Evolutionary conservation across 306 rosid genomes (phyloP), one percentile per base, ranked within the genome.

Genomic region (Lupinus albus): DNA sequence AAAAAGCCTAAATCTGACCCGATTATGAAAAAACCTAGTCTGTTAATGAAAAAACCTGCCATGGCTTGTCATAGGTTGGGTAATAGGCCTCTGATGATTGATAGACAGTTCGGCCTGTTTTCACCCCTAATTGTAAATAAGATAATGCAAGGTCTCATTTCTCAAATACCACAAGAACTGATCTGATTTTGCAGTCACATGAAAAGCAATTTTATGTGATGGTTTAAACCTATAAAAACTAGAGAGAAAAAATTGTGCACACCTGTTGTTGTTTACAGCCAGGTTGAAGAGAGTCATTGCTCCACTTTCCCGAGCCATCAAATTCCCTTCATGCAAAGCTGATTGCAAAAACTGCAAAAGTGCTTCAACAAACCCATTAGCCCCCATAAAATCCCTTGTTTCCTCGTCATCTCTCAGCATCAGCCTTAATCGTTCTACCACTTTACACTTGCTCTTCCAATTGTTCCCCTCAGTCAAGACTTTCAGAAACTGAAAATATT

Each of bases 251-350:
- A 61, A 8, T 21, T 30, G 52, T 13, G 50, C 82, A 44, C 39
- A 90, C 99, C 94, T 88, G 86, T 84, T 83, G 77, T 90, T 94
- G 81, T 94, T 82, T 72, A 94, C 97, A 51, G 99, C 91, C 63
- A 94, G 87, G 81, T 94, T 94, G 85, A 94, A 94, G 72, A 94
- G 92, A 67, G 99, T 96, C 99, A 94, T 90, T 72, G 99, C 86
- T 74, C 97, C 97, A 60, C 85, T 88, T 86, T 94, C 97, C 78
- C 86, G 95, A 76, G 97, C 89, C 59, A 61, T 69, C 63, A 28
- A 76, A 74, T 80, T 73, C 50, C 83, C 84, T 82, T 85, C 90
- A 73, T 38, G 57, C 56, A 87, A 68, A 74, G 97, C 91, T 68
- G 80, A 85, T 66, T 77, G 77, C 53, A 94, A 68, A 84, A 90